Conservation (phyloP, 371 early-diverging fungal species). For the Basidiobolus heterosporus region DNA sequence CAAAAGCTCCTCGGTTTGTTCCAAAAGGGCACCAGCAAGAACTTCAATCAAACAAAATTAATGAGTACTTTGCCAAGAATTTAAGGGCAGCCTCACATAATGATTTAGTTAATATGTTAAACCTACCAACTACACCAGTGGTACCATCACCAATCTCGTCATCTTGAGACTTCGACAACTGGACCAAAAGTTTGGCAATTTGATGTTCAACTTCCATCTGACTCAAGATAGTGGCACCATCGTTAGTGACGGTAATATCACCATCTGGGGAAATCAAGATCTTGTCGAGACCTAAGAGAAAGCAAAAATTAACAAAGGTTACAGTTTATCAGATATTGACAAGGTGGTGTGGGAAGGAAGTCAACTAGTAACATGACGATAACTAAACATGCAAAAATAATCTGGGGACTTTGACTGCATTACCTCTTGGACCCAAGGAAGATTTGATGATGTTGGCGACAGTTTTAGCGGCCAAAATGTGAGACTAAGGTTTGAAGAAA, state of each 20-base stretch:
- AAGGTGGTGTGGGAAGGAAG: too few relatives aligned
- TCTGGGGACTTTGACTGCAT: too few relatives aligned
- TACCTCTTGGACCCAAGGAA: slow-evolving; percentile 98
- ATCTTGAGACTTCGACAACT: slow-evolving; percentile 97
- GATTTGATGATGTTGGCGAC: slow-evolving; percentile 94
- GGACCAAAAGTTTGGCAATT: slow-evolving; percentile 94
- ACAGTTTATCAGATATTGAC: too few relatives aligned
- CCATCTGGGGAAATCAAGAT: slow-evolving; percentile 97
- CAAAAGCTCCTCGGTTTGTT: slow-evolving; percentile 89
- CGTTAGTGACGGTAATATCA: slow-evolving; percentile 98
- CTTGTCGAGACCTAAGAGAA: slow-evolving; percentile 88
- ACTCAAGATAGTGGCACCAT: slow-evolving; percentile 99
- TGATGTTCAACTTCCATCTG: slow-evolving; percentile 99
- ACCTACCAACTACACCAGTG: slow-evolving; percentile 93
- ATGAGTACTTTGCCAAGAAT: background rate
- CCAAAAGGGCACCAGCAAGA: slow-evolving; percentile 94
- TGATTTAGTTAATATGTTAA: background rate
- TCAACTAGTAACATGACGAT: too few relatives aligned
- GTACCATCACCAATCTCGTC: slow-evolving; percentile 99
- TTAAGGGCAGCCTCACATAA: background rate
- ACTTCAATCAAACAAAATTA: slow-evolving; percentile 29
- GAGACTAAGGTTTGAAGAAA: slow-evolving; percentile 51
- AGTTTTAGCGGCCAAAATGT: slow-evolving; percentile 92
- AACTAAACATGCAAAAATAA: too few relatives aligned
- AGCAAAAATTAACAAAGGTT: too few relatives aligned